phyloP scores from a whole-genome alignment of 768 basidiomycete species.

The Lanmaoa rubissima region DNA sequence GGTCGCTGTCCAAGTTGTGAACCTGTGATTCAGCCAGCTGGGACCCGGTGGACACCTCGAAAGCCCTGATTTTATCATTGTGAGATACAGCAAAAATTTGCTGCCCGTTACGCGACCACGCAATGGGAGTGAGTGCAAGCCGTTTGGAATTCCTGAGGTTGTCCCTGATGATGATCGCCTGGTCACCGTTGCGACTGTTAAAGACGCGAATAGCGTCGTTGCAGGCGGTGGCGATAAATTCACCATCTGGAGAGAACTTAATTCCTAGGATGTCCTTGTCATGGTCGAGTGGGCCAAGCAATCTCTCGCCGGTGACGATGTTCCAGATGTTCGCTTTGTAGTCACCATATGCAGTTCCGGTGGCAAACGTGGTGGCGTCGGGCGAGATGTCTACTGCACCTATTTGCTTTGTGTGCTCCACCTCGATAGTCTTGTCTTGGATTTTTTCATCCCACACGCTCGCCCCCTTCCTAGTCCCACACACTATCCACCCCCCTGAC shows the following conservation, averaged over 20 bases:
- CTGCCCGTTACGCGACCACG: not conserved
- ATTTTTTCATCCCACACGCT: not conserved
- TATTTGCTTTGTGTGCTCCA: not conserved
- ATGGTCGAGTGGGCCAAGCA: not conserved
- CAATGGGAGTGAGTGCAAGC: not conserved
- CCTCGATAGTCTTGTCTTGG: not conserved
- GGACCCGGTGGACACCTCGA: not conserved
- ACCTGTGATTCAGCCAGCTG: not conserved
- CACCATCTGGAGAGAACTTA: not conserved
- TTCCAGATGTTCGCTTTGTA: not conserved
- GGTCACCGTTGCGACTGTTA: not conserved
- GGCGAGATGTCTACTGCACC: not conserved
- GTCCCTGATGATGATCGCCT: not conserved
- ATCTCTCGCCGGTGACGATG: not conserved
- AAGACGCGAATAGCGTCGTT: not conserved
- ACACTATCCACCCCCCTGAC: not conserved
- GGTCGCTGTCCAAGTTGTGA: not conserved
- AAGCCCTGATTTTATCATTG: not conserved
- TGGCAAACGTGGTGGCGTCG: not conserved
- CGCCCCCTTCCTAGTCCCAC: not conserved
- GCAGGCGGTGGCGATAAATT: not conserved
- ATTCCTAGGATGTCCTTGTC: not conserved
- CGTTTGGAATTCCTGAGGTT: too few species aligned
- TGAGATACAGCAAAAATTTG: not conserved
- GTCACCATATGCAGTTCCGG: not conserved